These are phyloP conservation scores for Fomitopsis schrenkii DNA, from an alignment of 1,284 basidiomycete genomes.

Conservation along the genomic window DNA sequence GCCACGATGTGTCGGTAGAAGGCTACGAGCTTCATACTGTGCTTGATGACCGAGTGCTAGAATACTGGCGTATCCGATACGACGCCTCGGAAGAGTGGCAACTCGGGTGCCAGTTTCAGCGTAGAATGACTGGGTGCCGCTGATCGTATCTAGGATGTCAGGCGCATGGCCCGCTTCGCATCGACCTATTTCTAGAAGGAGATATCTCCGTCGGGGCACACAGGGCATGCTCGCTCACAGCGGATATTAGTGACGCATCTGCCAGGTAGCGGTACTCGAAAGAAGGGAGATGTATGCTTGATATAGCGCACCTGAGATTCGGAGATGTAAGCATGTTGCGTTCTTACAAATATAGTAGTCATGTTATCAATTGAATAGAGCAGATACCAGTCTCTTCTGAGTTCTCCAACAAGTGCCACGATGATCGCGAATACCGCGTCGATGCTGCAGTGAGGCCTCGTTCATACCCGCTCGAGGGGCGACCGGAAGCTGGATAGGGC, in stretches of 20 bases:
- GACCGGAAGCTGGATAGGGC: background rate
- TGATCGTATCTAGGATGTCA: background rate
- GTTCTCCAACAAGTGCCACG: background rate
- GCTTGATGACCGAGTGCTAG: too few relatives aligned
- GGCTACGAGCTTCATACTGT: too few relatives aligned
- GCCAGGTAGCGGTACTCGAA: background rate
- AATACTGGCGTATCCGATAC: background rate
- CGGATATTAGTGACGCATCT: background rate
- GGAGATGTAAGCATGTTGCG: background rate
- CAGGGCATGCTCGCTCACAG: background rate
- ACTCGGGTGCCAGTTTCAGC: background rate
- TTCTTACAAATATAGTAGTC: background rate
- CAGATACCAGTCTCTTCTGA: background rate
- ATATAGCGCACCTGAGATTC: background rate
- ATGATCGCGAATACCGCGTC: background rate
- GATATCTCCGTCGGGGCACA: background rate
- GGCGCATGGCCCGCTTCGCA: background rate
- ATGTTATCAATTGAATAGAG: background rate
- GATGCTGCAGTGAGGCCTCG: background rate
- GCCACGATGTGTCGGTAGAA: too few relatives aligned
- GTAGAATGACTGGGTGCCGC: background rate
- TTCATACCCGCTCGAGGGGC: background rate
- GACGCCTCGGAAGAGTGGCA: background rate
- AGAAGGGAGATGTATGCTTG: background rate
- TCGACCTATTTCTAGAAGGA: background rate